Evolutionary conservation across 345 rosid species (phyloP), one percentile per base, ranked within the genome.

Genomic region (Orychophragmus violaceus): DNA sequence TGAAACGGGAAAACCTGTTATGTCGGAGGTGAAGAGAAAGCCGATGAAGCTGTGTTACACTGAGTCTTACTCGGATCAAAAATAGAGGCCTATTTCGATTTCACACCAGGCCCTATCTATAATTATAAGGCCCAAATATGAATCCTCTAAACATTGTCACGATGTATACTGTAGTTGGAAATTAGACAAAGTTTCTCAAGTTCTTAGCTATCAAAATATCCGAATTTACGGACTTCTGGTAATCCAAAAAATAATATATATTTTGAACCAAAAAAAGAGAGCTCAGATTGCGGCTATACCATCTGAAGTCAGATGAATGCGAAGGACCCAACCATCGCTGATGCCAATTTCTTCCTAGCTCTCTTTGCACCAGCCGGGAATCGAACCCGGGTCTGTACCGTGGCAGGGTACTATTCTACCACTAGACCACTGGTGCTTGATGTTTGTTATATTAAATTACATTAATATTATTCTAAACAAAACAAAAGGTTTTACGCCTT

Each of bases 351-450:
- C 71, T 1, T 66, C 63, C 55, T 0, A 3, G 63, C 63, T 66
- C 66, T 1, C 14, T 2, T 5, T 67, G 91, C 88, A 84, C 84
- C 87, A 81, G 86, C 86, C 81, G 87, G 83, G 79, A 82, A 82
- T 82, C 84, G 84, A 87, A 84, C 91, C 82, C 83, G 81, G 91
- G 87, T 81, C 83, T 81, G 82, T 79, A 81, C 87, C 76, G 81
- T 81, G 84, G 85, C 82, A 88, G 82, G 87, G 82, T 83, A 85
- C 81, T 76, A 76, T 77, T 79, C 68, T 75, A 81, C 72, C 83
- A 81, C 83, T 77, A 72, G 83, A 77, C 80, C 83, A 64, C 80
- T 69, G 78, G 82, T 78, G 74, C 68, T 53, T 29, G 2, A 11
- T 48, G 53, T 45, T 44, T 2, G 28, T 5, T 4, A 25, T n/a